Conservation (phyloP, 345 rosid genomes). For the Euphorbia pulcherrima region DNA sequence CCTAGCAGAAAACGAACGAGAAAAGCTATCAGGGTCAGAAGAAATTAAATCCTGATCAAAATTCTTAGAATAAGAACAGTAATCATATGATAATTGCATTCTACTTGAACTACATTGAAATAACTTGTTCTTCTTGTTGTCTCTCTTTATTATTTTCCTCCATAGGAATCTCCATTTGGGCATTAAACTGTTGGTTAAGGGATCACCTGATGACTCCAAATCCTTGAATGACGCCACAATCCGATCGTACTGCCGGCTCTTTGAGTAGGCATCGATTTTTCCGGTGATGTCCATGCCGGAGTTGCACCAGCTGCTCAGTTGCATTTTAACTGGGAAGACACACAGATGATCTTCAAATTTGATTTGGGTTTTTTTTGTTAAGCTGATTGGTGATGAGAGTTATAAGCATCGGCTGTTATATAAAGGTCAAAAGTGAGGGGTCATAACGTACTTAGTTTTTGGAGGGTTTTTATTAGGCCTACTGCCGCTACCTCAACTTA, state of each 20-base stretch:
- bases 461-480: no score
- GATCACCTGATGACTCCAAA: neutral
- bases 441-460: no score
- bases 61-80: slow-evolving; percentile 34
- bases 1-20: slow-evolving; percentile 43
- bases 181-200: neutral
- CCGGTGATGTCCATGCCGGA: slow-evolving; percentile 11
- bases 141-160: slow-evolving; percentile 35
- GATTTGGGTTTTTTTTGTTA: neutral
- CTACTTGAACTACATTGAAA: slow-evolving; percentile 16
- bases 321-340: slow-evolving; percentile 18
- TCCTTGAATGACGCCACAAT: slow-evolving; percentile 17
- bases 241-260: slow-evolving; percentile 17
- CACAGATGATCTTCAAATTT: neutral
- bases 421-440: neutral
- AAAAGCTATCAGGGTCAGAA: slow-evolving; percentile 31
- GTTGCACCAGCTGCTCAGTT: slow-evolving; percentile 23
- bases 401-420: neutral
- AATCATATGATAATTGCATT: slow-evolving; percentile 34
- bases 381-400: neutral
- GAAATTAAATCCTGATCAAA: slow-evolving; percentile 37
- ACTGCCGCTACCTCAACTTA: no score
- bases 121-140: slow-evolving; percentile 14
- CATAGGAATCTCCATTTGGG: slow-evolving; percentile 35
- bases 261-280: neutral